Evolutionary conservation across 148 eudicot genomes (phyloP).

Genomic region (Suaeda aralocaspica): DNA sequence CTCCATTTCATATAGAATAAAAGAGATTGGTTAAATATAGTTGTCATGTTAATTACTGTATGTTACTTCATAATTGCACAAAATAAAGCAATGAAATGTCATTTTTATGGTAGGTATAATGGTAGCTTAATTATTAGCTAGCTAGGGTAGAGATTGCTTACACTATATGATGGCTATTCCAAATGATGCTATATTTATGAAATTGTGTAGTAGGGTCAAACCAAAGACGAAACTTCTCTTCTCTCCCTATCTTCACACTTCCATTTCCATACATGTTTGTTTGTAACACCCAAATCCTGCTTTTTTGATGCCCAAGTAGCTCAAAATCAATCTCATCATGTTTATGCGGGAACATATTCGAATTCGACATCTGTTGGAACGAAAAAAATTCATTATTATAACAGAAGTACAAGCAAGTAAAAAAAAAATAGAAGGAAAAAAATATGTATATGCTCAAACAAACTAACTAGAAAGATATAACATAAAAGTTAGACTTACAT

Average conservation of each 20-base stretch:
- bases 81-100: no score
- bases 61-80: no score
- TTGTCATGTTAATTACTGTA: no score
- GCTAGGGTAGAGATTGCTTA: no score
- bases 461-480: background rate
- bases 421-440: no score
- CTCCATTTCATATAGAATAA: no score
- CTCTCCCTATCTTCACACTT: constrained; percentile 77
- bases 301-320: constrained; percentile 77
- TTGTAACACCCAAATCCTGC: constrained; percentile 68
- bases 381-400: background rate
- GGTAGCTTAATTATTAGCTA: no score
- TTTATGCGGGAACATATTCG: constrained; percentile 61
- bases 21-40: no score
- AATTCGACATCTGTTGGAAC: constrained; percentile 58
- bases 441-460: no score
- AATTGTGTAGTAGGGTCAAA: constrained; percentile 72
- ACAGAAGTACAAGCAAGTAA: no score
- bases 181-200: constrained; percentile 78
- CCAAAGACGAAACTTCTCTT: constrained; percentile 84
- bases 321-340: constrained; percentile 95
- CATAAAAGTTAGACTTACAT: constrained; percentile 41
- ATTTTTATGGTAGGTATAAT: no score
- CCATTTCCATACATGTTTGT: constrained; percentile 94
- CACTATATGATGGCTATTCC: constrained; percentile 89